Evolutionary conservation across 2,329 filamentous ascomycete species (phyloP), one percentile per base, ranked within the genome.

Genomic region (Penicillium sp.): DNA sequence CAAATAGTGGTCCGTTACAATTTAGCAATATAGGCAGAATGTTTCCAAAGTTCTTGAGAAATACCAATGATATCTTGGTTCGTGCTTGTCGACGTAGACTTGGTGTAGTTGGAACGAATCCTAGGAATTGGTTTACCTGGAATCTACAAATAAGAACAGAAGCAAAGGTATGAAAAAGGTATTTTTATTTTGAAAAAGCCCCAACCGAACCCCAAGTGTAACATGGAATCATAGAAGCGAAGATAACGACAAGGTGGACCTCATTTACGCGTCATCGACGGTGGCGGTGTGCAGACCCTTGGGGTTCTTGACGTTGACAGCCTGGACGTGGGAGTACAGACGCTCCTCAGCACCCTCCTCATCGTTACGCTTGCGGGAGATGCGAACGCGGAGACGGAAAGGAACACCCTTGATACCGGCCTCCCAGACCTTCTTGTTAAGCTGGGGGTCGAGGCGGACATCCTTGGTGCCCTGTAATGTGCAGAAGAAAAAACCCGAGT

Each of bases 371-470:
- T 96, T 96, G 83, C 95, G 91, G 78, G 92, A 96, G 84, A 99
- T 97, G 83, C 96, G 92, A 78, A 99, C 88, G 76, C 95, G 93
- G 74, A 99, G 86, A 82, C 96, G 90, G 90, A 89, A 98, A 71
- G 93, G 91, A 70, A 97, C 93, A 76, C 95, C 96, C 90, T 98
- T 99, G 86, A 99, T 88, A 81, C 95, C 95, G 77, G 89, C 85
- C 84, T 99, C 95, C 95, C 95, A 99, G 80, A 99, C 93, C 88
- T 99, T 98, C 91, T 99, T 99, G 90, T 99, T 99, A 77, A 99
- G 84, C 84, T 95, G 90, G 76, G 95, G 95, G 87, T 99, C 95
- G 78, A 99, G 83, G 74, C 95, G 95, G 83, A 99, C 95, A 79
- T 99, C 95, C 76, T 86, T 82, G 82, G 95, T 99, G 78, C 93